Base-by-base conservation (phyloP, 495 filamentous ascomycete genomes). In the Aspergillus funiculosus region DNA sequence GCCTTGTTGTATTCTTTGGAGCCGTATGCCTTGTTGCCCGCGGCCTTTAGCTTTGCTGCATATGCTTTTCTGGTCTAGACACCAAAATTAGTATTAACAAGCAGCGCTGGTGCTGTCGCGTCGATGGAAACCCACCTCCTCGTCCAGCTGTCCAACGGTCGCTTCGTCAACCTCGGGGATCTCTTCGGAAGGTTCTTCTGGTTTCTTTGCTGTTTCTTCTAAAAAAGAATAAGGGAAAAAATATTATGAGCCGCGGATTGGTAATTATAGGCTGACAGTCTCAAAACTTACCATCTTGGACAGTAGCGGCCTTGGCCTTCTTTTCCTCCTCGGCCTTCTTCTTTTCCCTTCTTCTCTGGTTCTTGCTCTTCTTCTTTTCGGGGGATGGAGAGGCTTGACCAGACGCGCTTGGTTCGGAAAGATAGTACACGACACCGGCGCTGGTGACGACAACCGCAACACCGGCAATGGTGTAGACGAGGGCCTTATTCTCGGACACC, bases 11-110 rank as follows among this genome's bases (percentile, higher is more conserved):
- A 96, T 53, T 95, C 86, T 69, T 96, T 96, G 32, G 75, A 76
- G 22, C 87, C 87, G 61, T 96, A 99, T 6, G 92, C 91, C 70
- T 90, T 94, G 74, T 99, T 99, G 53, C 92, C 92, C 35, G 87
- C 87, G 43, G 82, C 84, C 74, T 99, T 99, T 41, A 99, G 74
- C 71, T 91, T 92, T 38, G 79, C 79, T 21, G 92, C 87, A 59
- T 84, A 90, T 13, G 88, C 80, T 63, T 91, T 87, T 18, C 88
- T 65, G 42, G 69, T 74, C 67, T 69, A 19, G 2, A 27, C 18
- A 27, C 6, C 22, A 14, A 44, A 20, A 42, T 58, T 26, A 61
- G 51, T 20, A 39, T 51, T 32, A 31, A 43, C 21, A 39, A 30
- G 44, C 29, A 24, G 41, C 32, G 29, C 6, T 13, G 22, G 18